Base-by-base conservation (phyloP, 129 eudicot species). In the Ambrosia artemisiifolia region DNA sequence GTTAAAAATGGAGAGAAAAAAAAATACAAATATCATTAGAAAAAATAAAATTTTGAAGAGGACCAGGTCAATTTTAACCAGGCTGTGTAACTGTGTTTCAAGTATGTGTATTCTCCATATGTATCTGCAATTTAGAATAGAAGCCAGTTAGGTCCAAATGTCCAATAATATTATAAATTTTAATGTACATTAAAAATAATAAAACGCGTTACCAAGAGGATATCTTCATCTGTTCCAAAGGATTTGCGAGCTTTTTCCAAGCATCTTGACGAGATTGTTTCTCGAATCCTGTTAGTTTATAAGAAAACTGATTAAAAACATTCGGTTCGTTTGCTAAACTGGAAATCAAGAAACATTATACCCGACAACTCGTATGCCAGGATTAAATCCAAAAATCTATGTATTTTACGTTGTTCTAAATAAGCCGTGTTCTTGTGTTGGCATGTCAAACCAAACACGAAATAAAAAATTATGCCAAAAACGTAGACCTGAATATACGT, bases 181-280 rank as follows among this genome's bases (percentile, higher is more conserved):
- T 51, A 17, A 64, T 11, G 9, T 20, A 34, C 6, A 63, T 34
- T 36, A 2, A 24, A 30, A 54, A 55, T 55, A 11, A 54, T 40
- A 20, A 3, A 54, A 10, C 38, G 57, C 38, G 5, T 89, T 87
- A 93, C 98, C 96, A 93, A 60, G 19, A 93, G 90, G 78, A 89
- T 86, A 82, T 93, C 98, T 75, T 93, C 98, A 72, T 93, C 98
- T 33, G 95, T 93, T 32, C 98, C 98, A 82, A 89, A 93, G 13
- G 95, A 87, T 78, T 89, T 93, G 63, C 91, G 96, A 20, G 98
- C 96, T 66, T 89, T 85, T 50, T 87, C 95, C 70, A 93, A 74
- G 70, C 89, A 78, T 80, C 63, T 83, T 56, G 90, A 85, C 13
- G 96, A 77, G 70, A 93, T 69, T 73, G 78, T 80, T 71, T 80